Conservation (phyloP, 169 alveolate species). For the Eimeria brunetti region DNA sequence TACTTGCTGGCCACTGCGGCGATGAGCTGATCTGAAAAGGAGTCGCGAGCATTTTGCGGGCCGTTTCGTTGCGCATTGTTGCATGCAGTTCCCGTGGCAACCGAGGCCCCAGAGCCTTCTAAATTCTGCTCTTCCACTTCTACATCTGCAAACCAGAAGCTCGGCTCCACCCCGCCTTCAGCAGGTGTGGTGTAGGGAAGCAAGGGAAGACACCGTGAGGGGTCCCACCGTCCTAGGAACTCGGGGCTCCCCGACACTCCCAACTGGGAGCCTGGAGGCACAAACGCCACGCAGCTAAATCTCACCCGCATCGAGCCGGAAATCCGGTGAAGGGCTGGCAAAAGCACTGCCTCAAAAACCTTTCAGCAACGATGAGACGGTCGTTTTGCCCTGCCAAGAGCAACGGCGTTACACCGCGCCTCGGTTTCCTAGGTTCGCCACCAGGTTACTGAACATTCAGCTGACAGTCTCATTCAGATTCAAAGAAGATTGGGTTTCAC, state of each 20-base stretch:
- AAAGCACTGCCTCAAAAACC: not conserved
- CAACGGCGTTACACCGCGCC: not conserved
- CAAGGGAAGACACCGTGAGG: slow-evolving; percentile 66
- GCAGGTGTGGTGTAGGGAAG: slow-evolving; percentile 65
- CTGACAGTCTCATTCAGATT: not conserved
- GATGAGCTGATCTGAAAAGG: slow-evolving; percentile 40
- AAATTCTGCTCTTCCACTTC: slow-evolving; percentile 17
- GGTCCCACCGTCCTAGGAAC: slow-evolving; percentile 74
- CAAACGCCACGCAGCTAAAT: slow-evolving; percentile 77
- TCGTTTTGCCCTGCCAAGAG: not conserved
- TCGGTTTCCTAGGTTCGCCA: not conserved
- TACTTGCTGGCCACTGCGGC: slow-evolving; percentile 42
- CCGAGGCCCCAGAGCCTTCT: slow-evolving; percentile 9
- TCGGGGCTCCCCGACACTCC: slow-evolving; percentile 78
- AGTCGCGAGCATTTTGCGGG: not conserved
- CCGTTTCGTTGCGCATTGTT: not conserved
- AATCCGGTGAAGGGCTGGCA: not conserved
- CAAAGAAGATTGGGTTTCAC: not conserved
- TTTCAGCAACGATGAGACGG: not conserved
- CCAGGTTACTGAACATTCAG: not conserved
- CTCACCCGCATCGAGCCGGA: slow-evolving; percentile 56
- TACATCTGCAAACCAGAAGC: slow-evolving; percentile 80
- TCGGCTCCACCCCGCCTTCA: slow-evolving; percentile 71
- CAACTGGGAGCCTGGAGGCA: slow-evolving; percentile 78
- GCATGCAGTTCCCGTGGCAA: not conserved